Evolutionary conservation across 2,329 filamentous ascomycete genomes (phyloP).

Genomic region (Drechslerella dactyloides): DNA sequence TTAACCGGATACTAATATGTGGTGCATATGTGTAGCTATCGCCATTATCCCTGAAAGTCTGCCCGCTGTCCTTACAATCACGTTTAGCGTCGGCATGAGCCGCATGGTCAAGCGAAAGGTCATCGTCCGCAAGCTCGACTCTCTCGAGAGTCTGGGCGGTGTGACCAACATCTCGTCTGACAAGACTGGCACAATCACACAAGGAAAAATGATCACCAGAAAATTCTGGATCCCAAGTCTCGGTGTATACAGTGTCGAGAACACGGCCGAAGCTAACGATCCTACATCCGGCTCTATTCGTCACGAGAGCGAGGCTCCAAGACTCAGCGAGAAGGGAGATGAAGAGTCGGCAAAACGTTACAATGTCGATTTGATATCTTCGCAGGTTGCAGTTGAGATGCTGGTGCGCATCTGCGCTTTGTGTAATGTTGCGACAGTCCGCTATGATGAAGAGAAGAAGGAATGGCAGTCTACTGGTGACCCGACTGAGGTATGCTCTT

Average conservation of each 20-base stretch:
- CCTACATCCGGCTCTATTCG: constrained; percentile 64
- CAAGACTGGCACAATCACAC: constrained; percentile 69
- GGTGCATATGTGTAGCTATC: constrained; percentile 58
- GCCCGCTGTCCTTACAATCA: constrained; percentile 66
- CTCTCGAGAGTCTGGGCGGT: constrained; percentile 65
- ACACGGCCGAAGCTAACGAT: constrained; percentile 65
- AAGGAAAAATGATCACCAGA: constrained; percentile 70
- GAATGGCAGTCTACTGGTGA: constrained; percentile 68
- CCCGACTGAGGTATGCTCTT: constrained; percentile 64
- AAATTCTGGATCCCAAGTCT: constrained; percentile 67
- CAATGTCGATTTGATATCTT: constrained; percentile 38
- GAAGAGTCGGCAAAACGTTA: constrained; percentile 26
- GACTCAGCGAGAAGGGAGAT: constrained; percentile 57
- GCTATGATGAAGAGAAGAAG: constrained; percentile 60
- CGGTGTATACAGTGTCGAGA: constrained; percentile 66
- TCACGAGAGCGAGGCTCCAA: constrained; percentile 61
- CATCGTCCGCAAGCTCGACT: constrained; percentile 48
- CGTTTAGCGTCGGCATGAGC: constrained; percentile 56
- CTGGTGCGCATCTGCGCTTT: constrained; percentile 58
- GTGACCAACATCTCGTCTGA: constrained; percentile 65
- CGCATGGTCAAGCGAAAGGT: constrained; percentile 48
- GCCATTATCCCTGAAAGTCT: constrained; percentile 70
- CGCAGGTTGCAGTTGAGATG: constrained; percentile 22
- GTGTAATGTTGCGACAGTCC: constrained; percentile 70
- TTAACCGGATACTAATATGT: constrained; percentile 46